phyloP scores from a whole-genome alignment of 2,329 filamentous ascomycete species.

The Ascochyta koolunga region DNA sequence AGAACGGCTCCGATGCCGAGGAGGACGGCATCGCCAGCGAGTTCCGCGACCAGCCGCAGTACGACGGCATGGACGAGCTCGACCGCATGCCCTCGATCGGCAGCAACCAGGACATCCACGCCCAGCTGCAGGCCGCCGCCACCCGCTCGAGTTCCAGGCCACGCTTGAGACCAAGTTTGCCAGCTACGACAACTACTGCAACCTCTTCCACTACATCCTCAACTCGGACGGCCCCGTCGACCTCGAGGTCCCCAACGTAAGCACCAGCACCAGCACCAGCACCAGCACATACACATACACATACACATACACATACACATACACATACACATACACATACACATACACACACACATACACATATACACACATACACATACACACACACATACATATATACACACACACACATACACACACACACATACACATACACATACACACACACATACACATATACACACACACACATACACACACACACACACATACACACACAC shows the following conservation, averaged over 20 bases:
- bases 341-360: no score
- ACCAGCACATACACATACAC: no score
- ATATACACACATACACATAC: no score
- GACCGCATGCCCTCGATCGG: conserved; percentile 68
- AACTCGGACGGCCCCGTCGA: conserved; percentile 99
- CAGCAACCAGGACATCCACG: conserved; percentile 89
- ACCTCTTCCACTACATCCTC: conserved; percentile 97
- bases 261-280: conserved; percentile 46
- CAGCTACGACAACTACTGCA: conserved; percentile 99
- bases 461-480: no score
- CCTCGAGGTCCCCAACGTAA: conserved; percentile 91
- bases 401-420: no score
- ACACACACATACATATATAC: no score
- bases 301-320: no score
- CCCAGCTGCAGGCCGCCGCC: conserved; percentile 86
- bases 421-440: no score
- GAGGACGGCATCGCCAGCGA: conserved; percentile 93
- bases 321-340: no score
- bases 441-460: no score
- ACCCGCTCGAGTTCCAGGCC: conserved; percentile 94
- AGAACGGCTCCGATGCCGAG: conserved; percentile 78
- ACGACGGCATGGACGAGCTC: conserved; percentile 83
- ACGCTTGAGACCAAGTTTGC: conserved; percentile 96
- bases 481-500: no score
- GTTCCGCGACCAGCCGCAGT: conserved; percentile 93